Base-by-base conservation (phyloP, 2,329 filamentous ascomycete species). In the Mycocentrospora acerina region DNA sequence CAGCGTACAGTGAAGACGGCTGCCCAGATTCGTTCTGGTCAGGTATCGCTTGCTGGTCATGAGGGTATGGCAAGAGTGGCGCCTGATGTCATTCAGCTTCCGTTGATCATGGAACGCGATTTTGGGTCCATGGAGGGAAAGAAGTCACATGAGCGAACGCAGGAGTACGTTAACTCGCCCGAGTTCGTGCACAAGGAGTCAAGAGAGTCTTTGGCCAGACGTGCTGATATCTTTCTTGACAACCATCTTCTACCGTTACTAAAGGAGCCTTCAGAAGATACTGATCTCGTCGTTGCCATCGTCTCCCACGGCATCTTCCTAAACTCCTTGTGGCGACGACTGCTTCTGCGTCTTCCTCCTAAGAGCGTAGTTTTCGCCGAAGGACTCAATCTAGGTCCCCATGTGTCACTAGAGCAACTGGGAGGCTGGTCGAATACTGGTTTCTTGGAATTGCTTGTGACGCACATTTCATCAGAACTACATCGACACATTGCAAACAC, bases 221-320 rank as follows among this genome's bases (percentile, higher is more conserved):
- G 90, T 24, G 78, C 80, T 2, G 77, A 84, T 37, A 60, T 54
- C 0, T 95, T 95, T 51, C 66, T 95, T 15, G 73, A 83, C 39
- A 64, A 72, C 7, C 73, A 85, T 55, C 68, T 95, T 1, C 51
- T 79, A 4, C 83, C 83, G 8, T 44, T 86, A 4, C 42, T 85
- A 12, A 48, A 71, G 9, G 49, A 64, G 9, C 48, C 61, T 1
- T 43, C 49, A 2, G 33, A 48, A 6, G 34, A 41, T 5, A 18
- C 42, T 12, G 62, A 72, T 9, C 56, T 64, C 6, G 69, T 73
- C 2, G 70, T 89, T 10, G 83, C 81, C 1, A 69, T 95, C 11
- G 85, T 95, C 3, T 85, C 90, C 2, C 90, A 96, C 57, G 90
- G 90, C 12, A 83, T 95, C 44, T 81, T 95, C 27, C 76, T 95